Percentiles rank a stretch among this genome's conserved stretches.
Conservation (phyloP, 768 basidiomycete species). For the Sarcomyxa edulis region DNA sequence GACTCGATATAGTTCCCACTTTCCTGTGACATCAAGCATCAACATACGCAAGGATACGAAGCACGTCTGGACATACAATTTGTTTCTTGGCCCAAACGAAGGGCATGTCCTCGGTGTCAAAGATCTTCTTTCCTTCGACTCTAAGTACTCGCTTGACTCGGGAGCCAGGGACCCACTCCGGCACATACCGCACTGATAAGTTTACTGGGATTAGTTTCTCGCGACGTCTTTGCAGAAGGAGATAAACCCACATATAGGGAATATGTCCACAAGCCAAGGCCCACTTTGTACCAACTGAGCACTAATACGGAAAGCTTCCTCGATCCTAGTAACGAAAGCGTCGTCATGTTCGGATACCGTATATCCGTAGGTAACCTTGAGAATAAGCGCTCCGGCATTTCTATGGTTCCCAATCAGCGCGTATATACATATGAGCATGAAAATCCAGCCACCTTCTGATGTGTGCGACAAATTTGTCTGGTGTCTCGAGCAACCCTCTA, state of each 20-base stretch:
- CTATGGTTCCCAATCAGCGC: not conserved
- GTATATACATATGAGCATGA: not conserved
- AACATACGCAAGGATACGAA: not conserved
- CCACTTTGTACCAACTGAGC: slow-evolving; percentile 2
- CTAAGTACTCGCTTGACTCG: not conserved
- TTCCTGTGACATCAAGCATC: too few species aligned
- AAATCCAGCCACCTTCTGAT: not conserved
- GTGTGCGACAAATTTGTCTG: slow-evolving; percentile 1
- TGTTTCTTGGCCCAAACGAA: slow-evolving; percentile 2
- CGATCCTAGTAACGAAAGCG: slow-evolving; percentile 1
- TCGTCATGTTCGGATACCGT: slow-evolving; percentile 3
- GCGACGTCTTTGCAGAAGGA: too few species aligned
- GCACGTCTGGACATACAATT: not conserved
- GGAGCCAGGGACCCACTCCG: slow-evolving; percentile 2
- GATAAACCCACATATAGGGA: too few species aligned
- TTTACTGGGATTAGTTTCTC: too few species aligned
- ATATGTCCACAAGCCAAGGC: slow-evolving; percentile 6
- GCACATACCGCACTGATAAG: slow-evolving; percentile 1
- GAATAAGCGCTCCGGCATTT: slow-evolving; percentile 1
- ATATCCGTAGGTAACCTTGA: not conserved
- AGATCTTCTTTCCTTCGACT: not conserved
- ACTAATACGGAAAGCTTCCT: slow-evolving; percentile 2
- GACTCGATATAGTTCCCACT: too few species aligned
- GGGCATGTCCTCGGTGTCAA: slow-evolving; percentile 2
- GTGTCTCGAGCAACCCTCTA: not conserved